Evolutionary conservation across 768 basidiomycete genomes (phyloP), one percentile per base, ranked within the genome.

Genomic region (Steccherinum ochraceum): DNA sequence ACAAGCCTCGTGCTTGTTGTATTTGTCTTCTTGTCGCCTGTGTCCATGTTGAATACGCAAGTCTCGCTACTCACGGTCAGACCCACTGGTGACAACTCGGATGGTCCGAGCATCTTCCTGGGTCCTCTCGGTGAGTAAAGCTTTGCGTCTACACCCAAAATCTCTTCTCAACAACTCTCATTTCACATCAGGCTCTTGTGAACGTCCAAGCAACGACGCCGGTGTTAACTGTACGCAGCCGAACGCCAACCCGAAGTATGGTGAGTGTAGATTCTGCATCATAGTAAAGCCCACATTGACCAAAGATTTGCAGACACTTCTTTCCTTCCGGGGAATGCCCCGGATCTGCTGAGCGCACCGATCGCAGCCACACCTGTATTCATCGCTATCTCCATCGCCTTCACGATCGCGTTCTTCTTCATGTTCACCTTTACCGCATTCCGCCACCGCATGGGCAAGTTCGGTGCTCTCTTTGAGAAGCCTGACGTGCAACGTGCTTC

Each of bases 1-100:
- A 80, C 86, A 3, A 77, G 86, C 10, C 68, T 85, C 45, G 57
- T 90, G 26, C 78, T 91, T 40, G 71, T 79, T 3, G 61, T 88
- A 2, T 79, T 91, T 55, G 76, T 81, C 3, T 86, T 79, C 54
- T 68, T 88, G n/a, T 78, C 89, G 0, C 89, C 89, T 0, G 71
- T 69, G 3, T 57, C 81, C 46, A 64, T 86, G 59, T 71, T 89
- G 11, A 77, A 80, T 25, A 72, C 73, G 56, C 73, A 74, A 56
- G 86, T 90, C 18, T 73, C 84, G 4, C 72, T 91, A 27, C 68
- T 89, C 42, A 77, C 72, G 1, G 81, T 91, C 2, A 72, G 73
- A 2, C 85, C 86, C 11, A 54, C 58, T 46, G 40, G 46, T 3
- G 58, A 48, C 20, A 57, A 40, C 4, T 60, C 82, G 11, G 86